A percentile compares a stretch with the other conserved stretches of the same genome.
Conservation (phyloP, 169 alveolate species). For the Haemoproteus tartakovskyi region DNA sequence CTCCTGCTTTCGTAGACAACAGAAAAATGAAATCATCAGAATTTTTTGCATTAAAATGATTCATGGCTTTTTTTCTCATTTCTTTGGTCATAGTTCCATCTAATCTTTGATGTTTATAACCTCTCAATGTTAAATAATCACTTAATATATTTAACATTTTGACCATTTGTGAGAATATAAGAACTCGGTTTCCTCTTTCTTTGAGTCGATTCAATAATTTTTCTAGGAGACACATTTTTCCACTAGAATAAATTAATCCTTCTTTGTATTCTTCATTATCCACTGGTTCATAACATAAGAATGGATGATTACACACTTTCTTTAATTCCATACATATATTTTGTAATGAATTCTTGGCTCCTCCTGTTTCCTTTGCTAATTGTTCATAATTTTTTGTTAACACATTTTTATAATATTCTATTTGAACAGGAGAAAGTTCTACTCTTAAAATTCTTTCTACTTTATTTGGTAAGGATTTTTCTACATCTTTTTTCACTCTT, state of each 20-base stretch:
- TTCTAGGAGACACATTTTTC: slow-evolving; percentile 94
- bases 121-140: slow-evolving; percentile 92
- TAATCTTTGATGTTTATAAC: slow-evolving; percentile 94
- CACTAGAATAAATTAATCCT: slow-evolving; percentile 87
- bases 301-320: slow-evolving; percentile 98
- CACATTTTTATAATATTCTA: slow-evolving; percentile 83
- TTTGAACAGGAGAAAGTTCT: slow-evolving; percentile 88
- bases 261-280: slow-evolving; percentile 82
- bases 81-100: slow-evolving; percentile 98
- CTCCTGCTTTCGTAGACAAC: slow-evolving; percentile 98
- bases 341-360: slow-evolving; percentile 85
- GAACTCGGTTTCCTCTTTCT: slow-evolving; percentile 91
- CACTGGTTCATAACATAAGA: slow-evolving; percentile 92
- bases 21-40: slow-evolving; percentile 93
- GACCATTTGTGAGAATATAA: slow-evolving; percentile 96
- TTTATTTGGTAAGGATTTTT: slow-evolving; percentile 87
- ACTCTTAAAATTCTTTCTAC: slow-evolving; percentile 88
- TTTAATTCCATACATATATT: slow-evolving; percentile 95
- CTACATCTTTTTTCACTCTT: slow-evolving; percentile 89
- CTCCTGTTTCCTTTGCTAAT: slow-evolving; percentile 86
- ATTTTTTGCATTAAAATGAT: slow-evolving; percentile 91
- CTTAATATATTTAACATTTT: slow-evolving; percentile 95
- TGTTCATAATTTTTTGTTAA: slow-evolving; percentile 87
- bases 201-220: slow-evolving; percentile 87
- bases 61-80: slow-evolving; percentile 94